These are phyloP conservation scores for Nepenthes alata DNA, from an alignment of 179 eudicot species.

Conservation along the genomic window DNA sequence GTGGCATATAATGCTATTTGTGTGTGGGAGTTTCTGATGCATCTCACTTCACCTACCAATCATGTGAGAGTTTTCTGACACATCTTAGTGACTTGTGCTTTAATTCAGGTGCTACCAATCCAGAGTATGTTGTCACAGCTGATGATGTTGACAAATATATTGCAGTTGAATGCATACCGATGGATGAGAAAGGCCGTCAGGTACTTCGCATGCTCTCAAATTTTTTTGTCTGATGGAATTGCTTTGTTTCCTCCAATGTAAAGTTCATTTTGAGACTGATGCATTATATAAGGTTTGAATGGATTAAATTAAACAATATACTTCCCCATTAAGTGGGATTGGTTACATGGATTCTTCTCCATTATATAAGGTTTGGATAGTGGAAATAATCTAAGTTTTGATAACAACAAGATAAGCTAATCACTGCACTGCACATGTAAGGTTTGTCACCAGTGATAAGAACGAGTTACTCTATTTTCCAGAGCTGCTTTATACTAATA, in stretches of 20 bases:
- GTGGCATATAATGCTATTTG: no score
- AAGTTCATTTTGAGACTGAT: neutral
- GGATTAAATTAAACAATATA: no score
- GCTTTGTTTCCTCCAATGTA: neutral
- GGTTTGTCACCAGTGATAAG: no score
- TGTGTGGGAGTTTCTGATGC: neutral
- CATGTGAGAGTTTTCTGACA: no score
- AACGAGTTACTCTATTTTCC: no score
- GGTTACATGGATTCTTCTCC: neutral
- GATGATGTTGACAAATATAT: conserved; percentile 91
- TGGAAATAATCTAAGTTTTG: no score
- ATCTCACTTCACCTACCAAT: conserved; percentile 3
- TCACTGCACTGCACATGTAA: no score
- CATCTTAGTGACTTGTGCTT: neutral
- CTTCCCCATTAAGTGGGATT: no score
- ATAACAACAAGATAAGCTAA: no score
- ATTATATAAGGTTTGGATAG: no score
- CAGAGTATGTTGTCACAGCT: conserved; percentile 84
- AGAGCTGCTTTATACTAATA: no score
- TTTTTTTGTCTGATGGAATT: neutral
- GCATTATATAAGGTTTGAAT: neutral
- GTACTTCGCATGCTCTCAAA: conserved; percentile 20
- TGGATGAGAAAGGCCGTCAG: conserved; percentile 91
- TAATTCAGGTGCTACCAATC: conserved; percentile 82
- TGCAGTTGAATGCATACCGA: conserved; percentile 93